Evolutionary conservation across 2,329 filamentous ascomycete genomes (phyloP), one percentile per base, ranked within the genome.

Genomic region (Zymoseptoria ardabiliae): DNA sequence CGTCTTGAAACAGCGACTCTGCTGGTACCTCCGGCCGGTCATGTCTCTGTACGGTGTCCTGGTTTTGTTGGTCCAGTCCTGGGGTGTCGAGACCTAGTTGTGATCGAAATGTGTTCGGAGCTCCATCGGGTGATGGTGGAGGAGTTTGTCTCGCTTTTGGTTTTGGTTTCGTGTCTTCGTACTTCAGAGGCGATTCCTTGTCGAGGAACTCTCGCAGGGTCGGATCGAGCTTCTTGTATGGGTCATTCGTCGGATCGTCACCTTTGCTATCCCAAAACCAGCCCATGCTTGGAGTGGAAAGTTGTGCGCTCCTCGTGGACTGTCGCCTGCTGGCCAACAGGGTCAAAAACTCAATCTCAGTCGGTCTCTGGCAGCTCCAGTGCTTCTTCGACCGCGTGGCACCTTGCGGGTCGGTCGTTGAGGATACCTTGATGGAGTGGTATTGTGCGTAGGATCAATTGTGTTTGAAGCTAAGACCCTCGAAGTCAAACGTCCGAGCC

Each of bases 141-240:
- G 58, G 11, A 11, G 41, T n/a, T 54, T 56, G 62, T 45, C 52
- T 51, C 25, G 58, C 10, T 53, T 48, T 11, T 21, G 58, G 35
- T 41, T 50, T 49, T 41, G 60, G 56, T 54, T 58, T 51, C 52
- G 55, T 63, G 62, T 63, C 58, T 66, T 70, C 65, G 78, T 88
- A 87, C 76, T 89, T 89, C 68, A 87, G 78, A 30, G 90, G 88
- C 23, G 89, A 87, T 78, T 96, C 90, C 75, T 87, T 86, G 71
- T 91, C 81, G 70, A 96, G 85, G 74, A 92, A 96, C 65, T 93
- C 88, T 70, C 88, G 88, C 58, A 96, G 83, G 64, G 87, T 86
- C 48, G 90, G 89, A 71, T 96, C 91, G 68, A 97, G 85, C 68
- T 89, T 86, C 67, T 82, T 81, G 65, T 91, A 81, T 22, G 89